Conservation (phyloP, 768 basidiomycete species). For the Leccinum disarticulatum region DNA sequence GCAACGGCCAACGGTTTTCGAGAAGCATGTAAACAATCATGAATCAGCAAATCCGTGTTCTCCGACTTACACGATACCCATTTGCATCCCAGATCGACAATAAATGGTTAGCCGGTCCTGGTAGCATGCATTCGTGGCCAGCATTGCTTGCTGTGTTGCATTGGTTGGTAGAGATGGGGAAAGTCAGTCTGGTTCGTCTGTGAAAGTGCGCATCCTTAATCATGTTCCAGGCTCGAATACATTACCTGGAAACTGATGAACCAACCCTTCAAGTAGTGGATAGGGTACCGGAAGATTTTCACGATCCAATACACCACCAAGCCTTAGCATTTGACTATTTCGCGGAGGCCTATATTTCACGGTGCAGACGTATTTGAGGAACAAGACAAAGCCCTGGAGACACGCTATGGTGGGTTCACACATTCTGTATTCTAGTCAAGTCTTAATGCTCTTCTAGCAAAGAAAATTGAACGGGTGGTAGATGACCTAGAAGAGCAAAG, state of each 20-base stretch:
- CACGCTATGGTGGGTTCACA: constrained; percentile 64
- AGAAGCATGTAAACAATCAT: no score
- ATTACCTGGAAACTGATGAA: constrained; percentile 62
- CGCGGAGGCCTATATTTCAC: constrained; percentile 60
- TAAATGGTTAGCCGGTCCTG: constrained; percentile 86
- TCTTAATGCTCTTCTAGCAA: constrained; percentile 41
- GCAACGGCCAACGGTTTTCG: neutral
- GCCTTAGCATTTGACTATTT: constrained; percentile 79
- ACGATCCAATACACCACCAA: constrained; percentile 69
- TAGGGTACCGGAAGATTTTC: constrained; percentile 72
- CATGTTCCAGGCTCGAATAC: constrained; percentile 29
- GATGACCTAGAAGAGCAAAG: constrained; percentile 60
- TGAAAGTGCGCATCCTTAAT: neutral
- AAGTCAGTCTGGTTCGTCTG: constrained; percentile 48
- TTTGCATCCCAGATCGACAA: constrained; percentile 75
- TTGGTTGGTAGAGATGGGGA: constrained; percentile 87
- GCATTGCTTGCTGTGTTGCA: constrained; percentile 82
- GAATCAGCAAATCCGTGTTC: neutral
- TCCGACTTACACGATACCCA: constrained; percentile 67
- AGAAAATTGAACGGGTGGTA: constrained; percentile 67
- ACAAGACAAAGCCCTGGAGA: constrained; percentile 67
- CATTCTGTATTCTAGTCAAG: neutral
- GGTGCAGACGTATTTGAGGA: constrained; percentile 68
- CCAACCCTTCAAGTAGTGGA: constrained; percentile 64
- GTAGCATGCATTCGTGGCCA: constrained; percentile 92